A percentile compares a stretch with the other conserved stretches of the same genome.
These are phyloP conservation scores for Caloboletus inedulis DNA, from an alignment of 1,284 basidiomycete species.

Conservation along the genomic window DNA sequence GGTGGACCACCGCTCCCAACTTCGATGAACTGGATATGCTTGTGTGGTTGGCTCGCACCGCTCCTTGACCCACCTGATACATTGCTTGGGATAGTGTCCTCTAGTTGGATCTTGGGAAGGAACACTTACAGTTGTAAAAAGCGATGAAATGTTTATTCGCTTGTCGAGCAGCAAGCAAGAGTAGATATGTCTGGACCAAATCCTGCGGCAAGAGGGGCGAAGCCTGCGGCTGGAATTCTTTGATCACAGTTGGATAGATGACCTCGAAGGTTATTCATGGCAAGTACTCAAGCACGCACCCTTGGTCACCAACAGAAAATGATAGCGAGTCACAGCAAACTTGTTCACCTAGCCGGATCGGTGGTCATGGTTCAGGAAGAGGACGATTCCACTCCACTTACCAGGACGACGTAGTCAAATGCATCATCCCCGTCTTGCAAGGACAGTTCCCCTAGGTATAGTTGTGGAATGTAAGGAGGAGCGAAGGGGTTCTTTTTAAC, in stretches of 20 bases:
- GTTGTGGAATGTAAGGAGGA: conserved; percentile 73
- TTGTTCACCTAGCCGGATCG: conserved; percentile 65
- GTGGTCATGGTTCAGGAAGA: neutral
- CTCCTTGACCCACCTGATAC: conserved; percentile 68
- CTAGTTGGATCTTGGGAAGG: neutral
- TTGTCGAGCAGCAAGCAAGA: conserved; percentile 67
- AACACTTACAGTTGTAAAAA: conserved; percentile 77
- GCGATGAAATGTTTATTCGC: conserved; percentile 61
- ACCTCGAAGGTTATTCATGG: neutral
- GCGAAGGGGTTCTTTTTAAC: conserved; percentile 67
- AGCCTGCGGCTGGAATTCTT: conserved; percentile 72
- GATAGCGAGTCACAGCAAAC: conserved; percentile 76
- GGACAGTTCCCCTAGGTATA: conserved; percentile 67
- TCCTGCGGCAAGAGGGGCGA: conserved; percentile 77
- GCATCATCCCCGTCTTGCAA: conserved; percentile 54
- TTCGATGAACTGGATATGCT: conserved; percentile 80
- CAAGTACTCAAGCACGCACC: conserved; percentile 39
- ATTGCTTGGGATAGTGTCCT: neutral
- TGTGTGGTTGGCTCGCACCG: conserved; percentile 85
- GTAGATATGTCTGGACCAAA: conserved; percentile 66
- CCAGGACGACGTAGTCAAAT: conserved; percentile 71
- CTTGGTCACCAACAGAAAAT: conserved; percentile 81
- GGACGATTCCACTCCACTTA: conserved; percentile 37
- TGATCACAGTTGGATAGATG: neutral
- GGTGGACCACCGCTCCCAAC: conserved; percentile 63